phyloP scores from a whole-genome alignment of 495 filamentous ascomycete genomes.

The Friedmanniomyces simplex region DNA sequence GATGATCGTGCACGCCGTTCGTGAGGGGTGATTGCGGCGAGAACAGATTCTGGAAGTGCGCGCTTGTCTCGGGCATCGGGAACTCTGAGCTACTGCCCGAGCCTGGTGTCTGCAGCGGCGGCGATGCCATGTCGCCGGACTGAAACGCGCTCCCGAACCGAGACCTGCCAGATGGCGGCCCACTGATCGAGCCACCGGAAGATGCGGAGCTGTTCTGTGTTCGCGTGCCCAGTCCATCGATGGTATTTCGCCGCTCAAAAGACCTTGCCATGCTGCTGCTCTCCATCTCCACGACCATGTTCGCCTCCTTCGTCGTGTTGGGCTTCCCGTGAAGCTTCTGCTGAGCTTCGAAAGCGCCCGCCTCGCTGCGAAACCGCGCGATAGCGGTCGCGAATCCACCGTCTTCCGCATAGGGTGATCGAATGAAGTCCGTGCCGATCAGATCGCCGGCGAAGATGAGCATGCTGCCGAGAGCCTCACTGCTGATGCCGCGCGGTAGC shows the following conservation, averaged over 20 bases:
- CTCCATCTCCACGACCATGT: conserved; percentile 69
- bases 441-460: conserved; percentile 78
- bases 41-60: conserved; percentile 64
- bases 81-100: conserved; percentile 46
- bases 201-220: conserved; percentile 45
- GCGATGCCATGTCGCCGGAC: conserved; percentile 58
- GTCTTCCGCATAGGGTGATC: conserved; percentile 55
- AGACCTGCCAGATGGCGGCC: conserved; percentile 54
- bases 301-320: conserved; percentile 61
- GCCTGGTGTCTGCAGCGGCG: conserved; percentile 42
- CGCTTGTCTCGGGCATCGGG: conserved; percentile 47
- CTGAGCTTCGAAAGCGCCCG: conserved; percentile 67
- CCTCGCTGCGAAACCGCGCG: conserved; percentile 58
- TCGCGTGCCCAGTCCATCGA: conserved; percentile 46
- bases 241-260: conserved; percentile 48
- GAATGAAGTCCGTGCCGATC: conserved; percentile 60
- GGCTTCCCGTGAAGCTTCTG: conserved; percentile 69
- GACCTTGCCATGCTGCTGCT: conserved; percentile 22
- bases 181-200: conserved; percentile 43
- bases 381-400: conserved; percentile 63
- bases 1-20: conserved; percentile 56
- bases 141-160: conserved; percentile 74
- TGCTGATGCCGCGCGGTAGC: conserved; percentile 60
- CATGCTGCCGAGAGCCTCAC: conserved; percentile 68
- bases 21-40: conserved; percentile 76